These are phyloP conservation scores for Plantago elongata DNA, from an alignment of 257 asterid species.

Conservation along the genomic window DNA sequence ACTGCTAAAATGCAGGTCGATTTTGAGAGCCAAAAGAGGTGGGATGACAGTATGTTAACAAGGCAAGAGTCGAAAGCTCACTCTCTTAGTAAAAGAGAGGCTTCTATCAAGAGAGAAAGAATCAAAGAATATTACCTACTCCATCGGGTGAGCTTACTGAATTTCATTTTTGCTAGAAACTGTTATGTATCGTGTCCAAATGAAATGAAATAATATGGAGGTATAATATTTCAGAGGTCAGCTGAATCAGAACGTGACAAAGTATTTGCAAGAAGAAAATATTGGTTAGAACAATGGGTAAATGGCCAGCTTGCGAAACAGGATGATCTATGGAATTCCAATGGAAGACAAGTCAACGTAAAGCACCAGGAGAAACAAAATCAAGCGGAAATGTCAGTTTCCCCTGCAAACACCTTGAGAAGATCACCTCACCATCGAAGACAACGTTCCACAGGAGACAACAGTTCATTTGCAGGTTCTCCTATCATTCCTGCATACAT, in stretches of 20 bases:
- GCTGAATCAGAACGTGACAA: conserved; percentile 72
- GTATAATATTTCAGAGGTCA: conserved; percentile 57
- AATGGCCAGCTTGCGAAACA: conserved; percentile 47
- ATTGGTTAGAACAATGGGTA: conserved; percentile 16
- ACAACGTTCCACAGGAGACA: conserved; percentile 64
- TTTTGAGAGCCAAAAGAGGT: conserved; percentile 65
- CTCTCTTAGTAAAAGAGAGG: conserved; percentile 59
- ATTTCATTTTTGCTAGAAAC: conserved; percentile 7
- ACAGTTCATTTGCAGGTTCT: conserved; percentile 40
- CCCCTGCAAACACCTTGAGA: conserved; percentile 38
- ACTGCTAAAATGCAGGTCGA: conserved; percentile 45
- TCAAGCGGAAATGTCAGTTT: conserved; percentile 40
- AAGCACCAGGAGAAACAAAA: conserved; percentile 36
- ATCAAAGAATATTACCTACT: conserved; percentile 66
- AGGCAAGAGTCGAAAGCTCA: conserved; percentile 53
- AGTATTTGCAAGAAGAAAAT: conserved; percentile 48
- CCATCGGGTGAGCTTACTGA: conserved; percentile 63
- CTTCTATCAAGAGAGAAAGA: conserved; percentile 68
- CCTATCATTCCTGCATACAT: conserved; percentile 74
- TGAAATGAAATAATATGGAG: conserved; percentile 7
- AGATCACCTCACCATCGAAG: conserved; percentile 65
- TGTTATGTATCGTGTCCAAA: background rate
- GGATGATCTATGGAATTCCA: conserved; percentile 37
- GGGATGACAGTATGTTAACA: conserved; percentile 71
- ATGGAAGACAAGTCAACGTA: conserved; percentile 24